Base-by-base conservation (phyloP, 768 basidiomycete species). In the Kwoniella newhampshirensis region DNA sequence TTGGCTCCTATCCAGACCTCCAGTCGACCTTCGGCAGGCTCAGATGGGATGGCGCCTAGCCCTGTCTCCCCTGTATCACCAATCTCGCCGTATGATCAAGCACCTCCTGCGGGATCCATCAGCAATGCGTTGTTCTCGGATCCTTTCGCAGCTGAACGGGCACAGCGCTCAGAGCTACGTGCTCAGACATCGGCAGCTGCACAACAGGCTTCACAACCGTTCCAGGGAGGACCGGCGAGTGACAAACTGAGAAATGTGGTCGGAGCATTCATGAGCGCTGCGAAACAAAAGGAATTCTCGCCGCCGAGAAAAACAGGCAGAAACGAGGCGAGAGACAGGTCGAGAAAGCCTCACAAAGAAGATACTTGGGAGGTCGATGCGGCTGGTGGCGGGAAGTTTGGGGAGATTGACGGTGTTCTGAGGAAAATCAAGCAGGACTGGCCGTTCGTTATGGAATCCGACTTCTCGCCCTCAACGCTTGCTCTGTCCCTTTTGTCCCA, bases 381-480 rank as follows among this genome's bases (percentile, higher is more conserved):
- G n/a, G 59, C 60, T 0, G 56, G 55, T 12, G 67, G 65, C 20
- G 63, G 67, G 40, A 84, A 81, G 71, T 81, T 83, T 43, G 90
- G 88, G 6, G 89, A 91, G 71, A 89, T 94, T 64, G 91, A 93
- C 73, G 88, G 88, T 86, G 75, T 94, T 13, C 77, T 96, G 60
- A 86, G 89, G 62, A 85, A 89, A 75, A 88, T 96, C 63, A 85
- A 83, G 70, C 86, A 88, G 63, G 90, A 87, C 53, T 96, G 91
- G 91, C 88, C 89, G 66, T 87, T 90, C 68, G 86, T 91, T 28
- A 49, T 76, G 25, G 72, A 74, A 30, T 63, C 64, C 1, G 77
- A 77, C 54, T 99, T 98, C 78, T 94, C 96, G 73, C 87, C 88
- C 45, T 93, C 96, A 30, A 88, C 93, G 68, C 81, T 98, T 35